These are phyloP conservation scores for Auxenochlorella pyrenoidosa DNA, from an alignment of 139 green algal species.

Conservation along the genomic window DNA sequence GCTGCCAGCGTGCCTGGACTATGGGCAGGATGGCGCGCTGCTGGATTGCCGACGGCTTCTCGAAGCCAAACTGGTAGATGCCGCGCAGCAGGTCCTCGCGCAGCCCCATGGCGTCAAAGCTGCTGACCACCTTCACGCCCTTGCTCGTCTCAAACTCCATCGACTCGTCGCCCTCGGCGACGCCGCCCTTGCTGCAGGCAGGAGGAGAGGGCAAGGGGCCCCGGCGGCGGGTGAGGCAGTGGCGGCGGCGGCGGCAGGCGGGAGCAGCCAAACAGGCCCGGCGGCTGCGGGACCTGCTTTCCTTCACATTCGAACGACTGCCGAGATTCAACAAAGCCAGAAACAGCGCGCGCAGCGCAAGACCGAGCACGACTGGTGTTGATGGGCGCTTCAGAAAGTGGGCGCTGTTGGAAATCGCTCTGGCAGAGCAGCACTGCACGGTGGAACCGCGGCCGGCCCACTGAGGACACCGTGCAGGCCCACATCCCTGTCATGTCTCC, in stretches of 20 bases:
- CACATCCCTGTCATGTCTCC: no score
- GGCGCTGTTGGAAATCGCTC: no score
- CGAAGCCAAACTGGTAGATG: conserved; percentile 97
- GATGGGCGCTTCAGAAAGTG: no score
- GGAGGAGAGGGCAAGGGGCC: not conserved
- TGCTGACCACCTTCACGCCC: conserved; percentile 81
- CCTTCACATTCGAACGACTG: not conserved
- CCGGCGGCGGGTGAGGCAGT: not conserved
- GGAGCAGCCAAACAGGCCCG: not conserved
- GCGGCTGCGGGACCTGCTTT: not conserved
- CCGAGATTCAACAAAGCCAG: not conserved
- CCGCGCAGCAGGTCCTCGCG: conserved; percentile 92
- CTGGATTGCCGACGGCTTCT: conserved; percentile 98
- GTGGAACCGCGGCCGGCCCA: no score
- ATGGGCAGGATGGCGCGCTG: conserved; percentile 97
- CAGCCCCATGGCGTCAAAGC: conserved; percentile 95
- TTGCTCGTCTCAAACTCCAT: conserved; percentile 85
- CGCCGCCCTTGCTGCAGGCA: not conserved
- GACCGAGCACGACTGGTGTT: no score
- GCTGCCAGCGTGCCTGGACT: conserved; percentile 13
- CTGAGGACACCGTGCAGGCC: no score
- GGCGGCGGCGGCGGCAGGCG: not conserved
- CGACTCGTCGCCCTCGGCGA: conserved; percentile 37
- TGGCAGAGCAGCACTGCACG: no score
- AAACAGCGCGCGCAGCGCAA: not conserved